Percentiles rank a stretch among this genome's conserved stretches.
phyloP scores from a whole-genome alignment of 2,329 filamentous ascomycete species.

The Lasiodiplodia sp. region DNA sequence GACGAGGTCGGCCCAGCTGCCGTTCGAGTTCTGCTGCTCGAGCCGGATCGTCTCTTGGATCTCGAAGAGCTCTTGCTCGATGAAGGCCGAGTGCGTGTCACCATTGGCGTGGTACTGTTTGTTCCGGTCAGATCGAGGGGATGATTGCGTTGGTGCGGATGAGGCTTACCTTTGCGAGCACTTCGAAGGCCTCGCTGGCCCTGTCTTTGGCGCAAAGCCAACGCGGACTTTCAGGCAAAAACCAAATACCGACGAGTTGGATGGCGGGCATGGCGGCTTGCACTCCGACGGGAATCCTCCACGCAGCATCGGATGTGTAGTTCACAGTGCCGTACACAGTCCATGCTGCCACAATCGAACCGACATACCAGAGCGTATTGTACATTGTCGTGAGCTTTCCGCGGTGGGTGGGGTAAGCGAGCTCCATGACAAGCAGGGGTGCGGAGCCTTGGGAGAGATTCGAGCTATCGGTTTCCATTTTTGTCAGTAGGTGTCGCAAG shows the following conservation, averaged over 20 bases:
- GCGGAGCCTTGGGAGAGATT: slow-evolving; percentile 43
- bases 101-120: slow-evolving; percentile 55
- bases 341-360: slow-evolving; percentile 44
- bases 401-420: slow-evolving; percentile 68
- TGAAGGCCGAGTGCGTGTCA: slow-evolving; percentile 59
- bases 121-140: slow-evolving; percentile 57
- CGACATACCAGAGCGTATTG: slow-evolving; percentile 60
- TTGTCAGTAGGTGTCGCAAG: neutral
- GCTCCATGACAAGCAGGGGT: slow-evolving; percentile 69
- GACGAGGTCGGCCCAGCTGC: slow-evolving; percentile 63
- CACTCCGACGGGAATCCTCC: slow-evolving; percentile 31
- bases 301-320: slow-evolving; percentile 36
- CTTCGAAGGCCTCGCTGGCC: slow-evolving; percentile 47
- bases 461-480: slow-evolving; percentile 47
- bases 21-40: slow-evolving; percentile 59
- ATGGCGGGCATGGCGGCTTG: slow-evolving; percentile 43
- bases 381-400: slow-evolving; percentile 68
- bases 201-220: slow-evolving; percentile 48
- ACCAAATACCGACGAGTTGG: slow-evolving; percentile 45
- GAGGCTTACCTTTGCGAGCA: slow-evolving; percentile 63
- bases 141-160: slow-evolving; percentile 58
- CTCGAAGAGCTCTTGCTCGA: slow-evolving; percentile 64
- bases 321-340: slow-evolving; percentile 37
- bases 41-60: slow-evolving; percentile 59
- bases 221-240: slow-evolving; percentile 64